Evolutionary conservation across 148 eudicot species (phyloP).

Genomic region (Rhododendron ovatum): DNA sequence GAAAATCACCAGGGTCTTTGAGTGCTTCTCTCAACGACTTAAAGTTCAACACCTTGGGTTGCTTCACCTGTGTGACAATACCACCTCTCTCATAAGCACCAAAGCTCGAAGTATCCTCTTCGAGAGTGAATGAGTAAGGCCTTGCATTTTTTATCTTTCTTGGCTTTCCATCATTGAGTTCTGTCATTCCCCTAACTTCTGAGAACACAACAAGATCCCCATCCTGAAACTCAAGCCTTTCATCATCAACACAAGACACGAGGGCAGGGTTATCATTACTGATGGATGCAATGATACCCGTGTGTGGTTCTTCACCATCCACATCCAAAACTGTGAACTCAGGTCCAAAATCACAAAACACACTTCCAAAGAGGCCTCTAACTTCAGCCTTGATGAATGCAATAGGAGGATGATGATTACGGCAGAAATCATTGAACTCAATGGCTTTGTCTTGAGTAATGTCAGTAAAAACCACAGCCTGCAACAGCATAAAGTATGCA

Average conservation of each 20-base stretch:
- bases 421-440: slow-evolving; percentile 69
- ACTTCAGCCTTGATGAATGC: slow-evolving; percentile 70
- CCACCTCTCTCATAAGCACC: slow-evolving; percentile 65
- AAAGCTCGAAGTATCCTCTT: slow-evolving; percentile 64
- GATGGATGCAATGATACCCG: slow-evolving; percentile 73
- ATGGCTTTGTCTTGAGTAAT: slow-evolving; percentile 48
- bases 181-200: slow-evolving; percentile 66
- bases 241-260: slow-evolving; percentile 78
- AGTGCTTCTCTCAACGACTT: slow-evolving; percentile 69
- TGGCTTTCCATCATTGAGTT: slow-evolving; percentile 78
- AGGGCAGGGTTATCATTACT: slow-evolving; percentile 67
- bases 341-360: slow-evolving; percentile 79
- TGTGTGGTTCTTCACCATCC: slow-evolving; percentile 78
- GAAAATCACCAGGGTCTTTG: slow-evolving; percentile 69
- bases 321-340: slow-evolving; percentile 68
- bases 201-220: slow-evolving; percentile 74
- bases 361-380: slow-evolving; percentile 68
- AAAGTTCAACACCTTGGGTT: slow-evolving; percentile 59
- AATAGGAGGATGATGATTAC: slow-evolving; percentile 67
- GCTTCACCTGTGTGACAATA: slow-evolving; percentile 64
- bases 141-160: slow-evolving; percentile 58
- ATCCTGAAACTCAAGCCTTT: slow-evolving; percentile 72
- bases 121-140: slow-evolving; percentile 63
- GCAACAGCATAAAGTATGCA: slow-evolving; percentile 12
- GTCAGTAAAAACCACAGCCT: slow-evolving; percentile 73